These are phyloP conservation scores for Pleurotus cornucopiae DNA, from an alignment of 768 basidiomycete genomes.

Conservation along the genomic window DNA sequence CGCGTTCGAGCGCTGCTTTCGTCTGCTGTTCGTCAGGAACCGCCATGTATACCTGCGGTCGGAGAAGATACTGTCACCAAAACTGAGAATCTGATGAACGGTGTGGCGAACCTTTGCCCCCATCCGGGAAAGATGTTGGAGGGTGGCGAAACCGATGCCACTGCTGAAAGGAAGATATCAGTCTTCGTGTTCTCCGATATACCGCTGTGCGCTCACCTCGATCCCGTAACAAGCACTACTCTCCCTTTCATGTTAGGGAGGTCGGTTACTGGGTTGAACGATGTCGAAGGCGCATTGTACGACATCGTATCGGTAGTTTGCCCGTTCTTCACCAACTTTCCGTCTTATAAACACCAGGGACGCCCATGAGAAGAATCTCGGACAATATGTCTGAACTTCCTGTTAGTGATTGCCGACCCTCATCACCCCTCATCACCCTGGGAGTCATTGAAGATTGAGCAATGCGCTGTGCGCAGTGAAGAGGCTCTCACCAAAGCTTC, in stretches of 20 bases:
- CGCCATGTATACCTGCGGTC: slow-evolving; percentile 22
- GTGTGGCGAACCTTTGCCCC: slow-evolving; percentile 34
- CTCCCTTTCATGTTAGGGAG: slow-evolving; percentile 42
- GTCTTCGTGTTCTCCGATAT: too few species aligned
- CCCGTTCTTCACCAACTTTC: too few species aligned
- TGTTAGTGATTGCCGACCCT: too few species aligned
- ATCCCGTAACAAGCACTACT: slow-evolving; percentile 46
- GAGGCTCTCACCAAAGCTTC: too few species aligned
- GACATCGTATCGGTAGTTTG: neutral
- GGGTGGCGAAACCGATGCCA: slow-evolving; percentile 33
- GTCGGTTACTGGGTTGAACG: slow-evolving; percentile 28
- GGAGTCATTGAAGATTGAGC: too few species aligned
- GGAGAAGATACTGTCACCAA: neutral
- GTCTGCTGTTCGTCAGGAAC: slow-evolving; percentile 28
- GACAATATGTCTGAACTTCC: too few species aligned
- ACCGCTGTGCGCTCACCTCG: slow-evolving; percentile 25
- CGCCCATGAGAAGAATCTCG: too few species aligned
- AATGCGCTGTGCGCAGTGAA: too few species aligned
- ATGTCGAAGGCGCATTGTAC: slow-evolving; percentile 2
- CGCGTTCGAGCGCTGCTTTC: slow-evolving; percentile 24
- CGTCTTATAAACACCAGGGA: too few species aligned
- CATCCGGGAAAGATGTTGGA: slow-evolving; percentile 30
- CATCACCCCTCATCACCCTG: too few species aligned
- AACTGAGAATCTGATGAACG: slow-evolving; percentile 6
- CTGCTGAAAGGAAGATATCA: slow-evolving; percentile 18